A percentile compares a stretch with the other conserved stretches of the same genome.
phyloP scores from a whole-genome alignment of 805 yeast species.

The Cyberlindnera nakhonratchasimensis region DNA sequence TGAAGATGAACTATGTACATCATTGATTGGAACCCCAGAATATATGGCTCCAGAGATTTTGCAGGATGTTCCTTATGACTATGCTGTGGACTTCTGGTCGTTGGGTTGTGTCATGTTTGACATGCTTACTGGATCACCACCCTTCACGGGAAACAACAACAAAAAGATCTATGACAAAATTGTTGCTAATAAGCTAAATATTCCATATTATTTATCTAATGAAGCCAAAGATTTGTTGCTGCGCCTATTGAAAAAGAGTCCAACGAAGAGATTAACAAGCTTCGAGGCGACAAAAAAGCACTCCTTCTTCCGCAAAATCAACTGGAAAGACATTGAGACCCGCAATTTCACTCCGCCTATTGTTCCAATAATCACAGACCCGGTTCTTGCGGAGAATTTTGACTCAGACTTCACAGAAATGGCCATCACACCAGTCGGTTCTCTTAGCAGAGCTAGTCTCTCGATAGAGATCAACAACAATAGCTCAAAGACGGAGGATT shows the following conservation, averaged over 20 bases:
- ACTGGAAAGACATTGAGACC: conserved; percentile 59
- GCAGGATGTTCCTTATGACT: conserved; percentile 72
- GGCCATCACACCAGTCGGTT: conserved; percentile 39
- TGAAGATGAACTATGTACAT: conserved; percentile 67
- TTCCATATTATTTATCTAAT: conserved; percentile 72
- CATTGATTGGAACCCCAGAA: conserved; percentile 77
- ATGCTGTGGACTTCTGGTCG: conserved; percentile 89
- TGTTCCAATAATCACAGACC: conserved; percentile 77
- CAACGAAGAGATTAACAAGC: conserved; percentile 59
- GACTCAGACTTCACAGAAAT: conserved; percentile 74
- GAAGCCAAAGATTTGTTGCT: conserved; percentile 76
- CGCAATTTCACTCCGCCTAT: conserved; percentile 64
- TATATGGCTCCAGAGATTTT: conserved; percentile 90
- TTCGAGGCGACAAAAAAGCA: conserved; percentile 59
- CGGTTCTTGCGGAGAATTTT: conserved; percentile 81
- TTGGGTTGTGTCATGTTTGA: conserved; percentile 79
- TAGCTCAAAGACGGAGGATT: conserved; percentile 3
- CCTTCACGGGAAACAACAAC: conserved; percentile 80
- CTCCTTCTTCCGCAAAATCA: conserved; percentile 70
- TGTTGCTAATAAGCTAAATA: conserved; percentile 56
- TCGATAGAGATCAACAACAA: background rate
- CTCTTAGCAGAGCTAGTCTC: conserved; percentile 10
- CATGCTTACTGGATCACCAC: conserved; percentile 82
- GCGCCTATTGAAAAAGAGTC: conserved; percentile 65
- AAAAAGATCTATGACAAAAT: conserved; percentile 75